A percentile compares a stretch with the other conserved stretches of the same genome.
Conservation (phyloP, 2,329 filamentous ascomycete species). For the Hymenoscyphus occultus region DNA sequence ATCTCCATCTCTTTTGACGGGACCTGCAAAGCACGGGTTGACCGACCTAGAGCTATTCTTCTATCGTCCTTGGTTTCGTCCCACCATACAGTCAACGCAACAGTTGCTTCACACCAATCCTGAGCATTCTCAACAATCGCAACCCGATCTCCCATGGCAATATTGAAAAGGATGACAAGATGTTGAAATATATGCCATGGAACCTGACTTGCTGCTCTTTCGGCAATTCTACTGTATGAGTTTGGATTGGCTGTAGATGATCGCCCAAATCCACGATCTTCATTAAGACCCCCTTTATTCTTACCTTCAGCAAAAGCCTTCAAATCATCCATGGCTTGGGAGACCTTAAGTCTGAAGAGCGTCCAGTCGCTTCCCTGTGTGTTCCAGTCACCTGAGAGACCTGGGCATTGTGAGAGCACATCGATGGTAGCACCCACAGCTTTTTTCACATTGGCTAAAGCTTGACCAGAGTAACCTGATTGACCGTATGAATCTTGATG, state of each 20-base stretch:
- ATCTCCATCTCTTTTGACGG: slow-evolving; percentile 44
- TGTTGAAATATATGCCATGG: slow-evolving; percentile 90
- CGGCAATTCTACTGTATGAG: slow-evolving; percentile 63
- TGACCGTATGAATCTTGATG: slow-evolving; percentile 56
- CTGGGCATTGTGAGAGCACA: slow-evolving; percentile 72
- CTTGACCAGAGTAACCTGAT: slow-evolving; percentile 62
- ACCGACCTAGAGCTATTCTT: slow-evolving; percentile 29
- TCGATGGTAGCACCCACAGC: slow-evolving; percentile 67
- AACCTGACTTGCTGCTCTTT: slow-evolving; percentile 78
- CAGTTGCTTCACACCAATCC: slow-evolving; percentile 88
- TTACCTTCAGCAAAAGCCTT: slow-evolving; percentile 76
- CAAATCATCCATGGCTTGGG: slow-evolving; percentile 66
- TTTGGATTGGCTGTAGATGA: slow-evolving; percentile 50
- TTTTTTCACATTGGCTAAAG: slow-evolving; percentile 74
- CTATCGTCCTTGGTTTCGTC: slow-evolving; percentile 66
- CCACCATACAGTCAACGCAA: slow-evolving; percentile 89
- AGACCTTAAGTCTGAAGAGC: slow-evolving; percentile 73
- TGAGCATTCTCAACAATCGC: slow-evolving; percentile 75
- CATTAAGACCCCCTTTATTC: slow-evolving; percentile 43
- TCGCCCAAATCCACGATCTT: slow-evolving; percentile 41
- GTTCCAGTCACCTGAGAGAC: slow-evolving; percentile 72
- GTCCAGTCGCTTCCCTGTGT: slow-evolving; percentile 79
- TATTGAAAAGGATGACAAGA: slow-evolving; percentile 74
- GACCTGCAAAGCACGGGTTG: slow-evolving; percentile 21
- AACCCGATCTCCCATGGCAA: slow-evolving; percentile 71